Percentiles rank a stretch among this genome's conserved stretches.
Evolutionary conservation across 1,139 yeast genomes (phyloP).

Genomic region (Pichia cactophila): DNA sequence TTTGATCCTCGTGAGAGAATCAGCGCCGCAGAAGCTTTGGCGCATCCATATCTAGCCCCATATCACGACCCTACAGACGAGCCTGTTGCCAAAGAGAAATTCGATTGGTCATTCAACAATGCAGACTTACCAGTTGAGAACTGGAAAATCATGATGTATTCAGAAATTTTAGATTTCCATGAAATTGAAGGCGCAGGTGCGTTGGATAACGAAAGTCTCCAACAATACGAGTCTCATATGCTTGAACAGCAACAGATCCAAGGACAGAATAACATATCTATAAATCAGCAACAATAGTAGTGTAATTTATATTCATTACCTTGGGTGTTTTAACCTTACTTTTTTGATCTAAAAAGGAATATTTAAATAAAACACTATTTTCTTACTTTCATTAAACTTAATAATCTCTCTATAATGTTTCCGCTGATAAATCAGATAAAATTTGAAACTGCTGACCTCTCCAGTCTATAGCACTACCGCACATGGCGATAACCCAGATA

Average conservation of each 20-base stretch:
- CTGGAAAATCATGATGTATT: slow-evolving; percentile 99
- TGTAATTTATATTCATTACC: background rate
- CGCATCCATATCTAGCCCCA: slow-evolving; percentile 92
- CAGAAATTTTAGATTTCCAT: slow-evolving; percentile 93
- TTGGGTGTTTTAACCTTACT: slow-evolving; percentile 3
- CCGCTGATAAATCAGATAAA: slow-evolving; percentile 69
- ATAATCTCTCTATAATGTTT: slow-evolving; percentile 37
- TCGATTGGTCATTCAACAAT: slow-evolving; percentile 98
- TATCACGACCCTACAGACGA: slow-evolving; percentile 98
- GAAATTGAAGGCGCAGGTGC: slow-evolving; percentile 45
- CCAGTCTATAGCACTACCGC: slow-evolving; percentile 77
- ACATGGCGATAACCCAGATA: slow-evolving; percentile 75
- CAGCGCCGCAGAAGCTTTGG: slow-evolving; percentile 82
- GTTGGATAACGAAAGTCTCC: slow-evolving; percentile 17
- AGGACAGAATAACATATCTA: slow-evolving; percentile 14
- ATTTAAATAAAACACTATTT: too few relatives aligned
- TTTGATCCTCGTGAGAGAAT: slow-evolving; percentile 93
- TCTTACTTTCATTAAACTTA: too few relatives aligned
- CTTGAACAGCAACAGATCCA: slow-evolving; percentile 24
- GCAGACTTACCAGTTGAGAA: slow-evolving; percentile 97
- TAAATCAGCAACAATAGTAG: slow-evolving; percentile 8
- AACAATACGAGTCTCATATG: slow-evolving; percentile 22
- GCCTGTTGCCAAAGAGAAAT: slow-evolving; percentile 86
- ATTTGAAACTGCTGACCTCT: slow-evolving; percentile 71
- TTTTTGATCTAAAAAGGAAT: too few relatives aligned